Evolutionary conservation across 164 flowering plant genomes (phyloP), one percentile per base, ranked within the genome.

Genomic region (Tetrastigma voinierianum): DNA sequence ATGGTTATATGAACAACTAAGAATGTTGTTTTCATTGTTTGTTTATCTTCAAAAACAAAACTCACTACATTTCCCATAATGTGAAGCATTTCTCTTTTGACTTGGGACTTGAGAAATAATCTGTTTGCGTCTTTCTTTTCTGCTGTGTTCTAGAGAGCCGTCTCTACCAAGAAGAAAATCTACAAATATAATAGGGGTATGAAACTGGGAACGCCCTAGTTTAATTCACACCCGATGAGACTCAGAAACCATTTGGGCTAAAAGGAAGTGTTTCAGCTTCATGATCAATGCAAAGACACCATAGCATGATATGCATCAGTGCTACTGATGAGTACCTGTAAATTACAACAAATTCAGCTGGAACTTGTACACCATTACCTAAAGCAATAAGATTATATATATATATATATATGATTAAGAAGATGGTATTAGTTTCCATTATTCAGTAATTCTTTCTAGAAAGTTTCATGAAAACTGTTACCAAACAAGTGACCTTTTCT

Each of bases 291-390:
- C 78, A 69, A 90, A 90, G 7, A 83, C 40, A 12, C 81, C 87
- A 15, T 86, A 94, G 80, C 93, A 88, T 46, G 97, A 94, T 43
- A 68, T 91, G 98, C 90, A 91, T 57, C 69, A 90, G 14, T 8
- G 83, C 95, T 65, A 94, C 90, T 10, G 76, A 64, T 15, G 83
- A 76, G 79, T 94, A 94, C 98, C 98, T 91, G 81, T 61, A 77
- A 76, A 49, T 65, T 15, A 43, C 57, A 25, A n/a, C n/a, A n/a
- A n/a, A 4, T 45, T 25, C 15, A 51, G 40, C 15, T 1, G n/a
- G 16, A 60, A 11, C 40, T 32, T 32, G 6, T 32, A 32, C 3
- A 32, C 6, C 6, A 32, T 4, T 4, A 32, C 40, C 40, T 2
- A 32, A n/a, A n/a, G n/a, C n/a, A n/a, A n/a, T n/a, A n/a, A n/a